Percentiles rank a stretch among this genome's conserved stretches.
phyloP scores from a whole-genome alignment of 306 rosid species.

The Quercus dentata region DNA sequence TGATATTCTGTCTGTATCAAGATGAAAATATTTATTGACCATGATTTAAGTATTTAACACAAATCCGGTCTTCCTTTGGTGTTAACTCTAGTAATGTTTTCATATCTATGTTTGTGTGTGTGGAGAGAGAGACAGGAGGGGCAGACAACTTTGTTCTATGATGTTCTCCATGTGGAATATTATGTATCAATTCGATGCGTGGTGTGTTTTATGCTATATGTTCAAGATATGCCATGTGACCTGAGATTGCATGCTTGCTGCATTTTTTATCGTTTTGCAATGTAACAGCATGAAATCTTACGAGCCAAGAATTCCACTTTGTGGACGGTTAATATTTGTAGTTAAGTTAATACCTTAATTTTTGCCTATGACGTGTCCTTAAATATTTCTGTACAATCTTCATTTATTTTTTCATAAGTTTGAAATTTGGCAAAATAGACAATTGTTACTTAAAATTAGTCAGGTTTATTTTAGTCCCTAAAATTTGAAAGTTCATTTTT shows the following conservation, averaged over 20 bases:
- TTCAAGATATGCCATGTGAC: neutral
- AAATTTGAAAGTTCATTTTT: too few relatives aligned
- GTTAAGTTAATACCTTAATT: neutral
- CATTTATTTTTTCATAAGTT: neutral
- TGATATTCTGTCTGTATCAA: constrained; percentile 6
- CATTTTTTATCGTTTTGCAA: neutral
- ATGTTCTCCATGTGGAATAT: constrained; percentile 4
- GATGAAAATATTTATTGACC: neutral
- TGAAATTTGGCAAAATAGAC: neutral
- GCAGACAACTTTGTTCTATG: neutral
- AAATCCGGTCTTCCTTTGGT: neutral
- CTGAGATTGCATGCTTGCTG: neutral
- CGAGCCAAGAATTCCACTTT: neutral
- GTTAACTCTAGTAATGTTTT: constrained; percentile 1
- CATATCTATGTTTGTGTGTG: neutral
- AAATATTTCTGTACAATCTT: too few relatives aligned
- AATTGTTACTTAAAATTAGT: too few relatives aligned
- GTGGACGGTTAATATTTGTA: neutral
- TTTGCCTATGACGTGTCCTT: too few relatives aligned
- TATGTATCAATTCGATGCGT: constrained; percentile 6
- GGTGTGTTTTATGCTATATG: constrained; percentile 4
- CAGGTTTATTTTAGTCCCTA: too few relatives aligned
- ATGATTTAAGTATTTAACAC: neutral
- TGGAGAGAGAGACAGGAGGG: neutral
- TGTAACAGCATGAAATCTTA: neutral